Conservation (phyloP, 257 asterid species). For the Gentiana straminea region DNA sequence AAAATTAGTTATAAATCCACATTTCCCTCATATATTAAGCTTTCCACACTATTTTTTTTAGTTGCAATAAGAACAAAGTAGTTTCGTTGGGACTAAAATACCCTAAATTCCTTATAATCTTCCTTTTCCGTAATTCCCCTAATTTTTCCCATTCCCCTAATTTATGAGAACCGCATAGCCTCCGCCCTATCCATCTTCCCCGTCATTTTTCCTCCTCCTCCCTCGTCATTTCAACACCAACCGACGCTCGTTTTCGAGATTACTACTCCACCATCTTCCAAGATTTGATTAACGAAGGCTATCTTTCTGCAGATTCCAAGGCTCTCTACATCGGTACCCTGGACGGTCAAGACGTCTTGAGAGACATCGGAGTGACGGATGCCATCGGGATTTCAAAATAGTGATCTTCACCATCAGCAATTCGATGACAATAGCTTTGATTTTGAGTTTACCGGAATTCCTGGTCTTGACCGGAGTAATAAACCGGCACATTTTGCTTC, state of each 20-base stretch:
- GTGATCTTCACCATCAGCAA: slow-evolving; percentile 21
- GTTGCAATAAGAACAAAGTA: too few relatives aligned
- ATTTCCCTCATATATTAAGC: too few relatives aligned
- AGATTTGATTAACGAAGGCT: slow-evolving; percentile 32
- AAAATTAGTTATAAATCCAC: too few relatives aligned
- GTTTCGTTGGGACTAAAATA: too few relatives aligned
- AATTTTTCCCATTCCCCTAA: too few relatives aligned
- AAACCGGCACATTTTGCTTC: slow-evolving; percentile 31
- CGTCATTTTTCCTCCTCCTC: slow-evolving; percentile 17
- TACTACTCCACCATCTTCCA: slow-evolving; percentile 38
- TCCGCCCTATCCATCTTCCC: too few relatives aligned
- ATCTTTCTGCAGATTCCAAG: slow-evolving; percentile 26
- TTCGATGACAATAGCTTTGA: slow-evolving; percentile 29
- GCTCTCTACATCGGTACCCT: slow-evolving; percentile 38
- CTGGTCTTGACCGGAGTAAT: slow-evolving; percentile 26
- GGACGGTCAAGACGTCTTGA: slow-evolving; percentile 32
- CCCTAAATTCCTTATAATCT: too few relatives aligned
- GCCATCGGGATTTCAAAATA: slow-evolving; percentile 30
- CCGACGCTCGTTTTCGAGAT: slow-evolving; percentile 17
- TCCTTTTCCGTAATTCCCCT: too few relatives aligned
- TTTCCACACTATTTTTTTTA: too few relatives aligned
- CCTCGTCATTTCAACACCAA: slow-evolving; percentile 21
- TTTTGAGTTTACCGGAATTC: slow-evolving; percentile 32
- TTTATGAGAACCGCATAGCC: too few relatives aligned
- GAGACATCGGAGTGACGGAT: slow-evolving; percentile 31